These are phyloP conservation scores for Candida koratica DNA, from an alignment of 805 yeast genomes.

Conservation along the genomic window DNA sequence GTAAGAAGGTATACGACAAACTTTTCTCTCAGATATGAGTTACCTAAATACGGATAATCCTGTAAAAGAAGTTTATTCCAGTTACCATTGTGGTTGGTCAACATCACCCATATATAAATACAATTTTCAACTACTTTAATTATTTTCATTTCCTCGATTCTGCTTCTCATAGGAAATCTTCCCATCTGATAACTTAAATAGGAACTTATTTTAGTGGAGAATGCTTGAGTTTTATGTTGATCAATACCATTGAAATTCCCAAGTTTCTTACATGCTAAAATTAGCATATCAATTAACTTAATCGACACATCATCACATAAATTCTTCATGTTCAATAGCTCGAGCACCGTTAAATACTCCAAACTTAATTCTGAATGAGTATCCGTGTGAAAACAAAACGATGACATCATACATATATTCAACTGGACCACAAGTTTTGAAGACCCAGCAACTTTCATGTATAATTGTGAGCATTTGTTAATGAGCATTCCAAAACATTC, in stretches of 20 bases:
- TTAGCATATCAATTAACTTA: slow-evolving; percentile 2
- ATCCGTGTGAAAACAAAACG: slow-evolving; percentile 5
- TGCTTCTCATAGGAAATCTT: slow-evolving; percentile 27
- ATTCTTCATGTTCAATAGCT: slow-evolving; percentile 2
- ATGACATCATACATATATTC: slow-evolving; percentile 8
- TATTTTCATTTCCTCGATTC: slow-evolving; percentile 20
- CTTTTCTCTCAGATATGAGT: slow-evolving; percentile 31
- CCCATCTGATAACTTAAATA: slow-evolving; percentile 32
- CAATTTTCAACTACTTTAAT: slow-evolving; percentile 23
- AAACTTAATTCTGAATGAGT: background rate
- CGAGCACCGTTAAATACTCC: background rate
- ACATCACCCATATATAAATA: slow-evolving; percentile 29
- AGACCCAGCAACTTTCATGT: slow-evolving; percentile 17
- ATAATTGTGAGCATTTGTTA: slow-evolving; percentile 12
- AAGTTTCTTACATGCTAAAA: slow-evolving; percentile 1
- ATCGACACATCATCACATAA: slow-evolving; percentile 6
- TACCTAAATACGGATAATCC: slow-evolving; percentile 38
- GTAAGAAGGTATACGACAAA: slow-evolving; percentile 27
- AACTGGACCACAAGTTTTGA: slow-evolving; percentile 17
- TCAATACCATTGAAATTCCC: background rate
- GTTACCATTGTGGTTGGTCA: slow-evolving; percentile 18
- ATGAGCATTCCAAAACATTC: slow-evolving; percentile 19
- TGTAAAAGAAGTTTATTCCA: slow-evolving; percentile 39
- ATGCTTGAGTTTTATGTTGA: background rate
- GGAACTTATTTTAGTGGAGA: slow-evolving; percentile 6